Evolutionary conservation across 2,329 filamentous ascomycete species (phyloP).

Genomic region (Paracoccidioides brasiliensis): DNA sequence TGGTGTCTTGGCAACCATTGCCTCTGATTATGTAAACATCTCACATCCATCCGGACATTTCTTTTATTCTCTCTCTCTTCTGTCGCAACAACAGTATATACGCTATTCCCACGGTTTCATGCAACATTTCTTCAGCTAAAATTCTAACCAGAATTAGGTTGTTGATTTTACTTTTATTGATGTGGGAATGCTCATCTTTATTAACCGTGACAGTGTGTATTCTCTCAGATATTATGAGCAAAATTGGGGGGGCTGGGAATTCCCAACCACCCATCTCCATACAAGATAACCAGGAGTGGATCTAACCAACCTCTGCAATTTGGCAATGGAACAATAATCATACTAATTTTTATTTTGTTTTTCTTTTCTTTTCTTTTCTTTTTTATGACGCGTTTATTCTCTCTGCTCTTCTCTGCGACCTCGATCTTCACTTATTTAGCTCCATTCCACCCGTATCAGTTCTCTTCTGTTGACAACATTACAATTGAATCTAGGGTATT

Average conservation of each 20-base stretch:
- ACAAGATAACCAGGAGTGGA: not conserved
- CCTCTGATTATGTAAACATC: too few relatives aligned
- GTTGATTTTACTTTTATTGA: not conserved
- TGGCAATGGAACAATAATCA: not conserved
- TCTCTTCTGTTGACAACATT: too few relatives aligned
- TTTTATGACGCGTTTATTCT: too few relatives aligned
- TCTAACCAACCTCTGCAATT: slow-evolving; percentile 3
- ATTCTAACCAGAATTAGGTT: too few relatives aligned
- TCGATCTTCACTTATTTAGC: too few relatives aligned
- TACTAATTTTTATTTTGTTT: not conserved
- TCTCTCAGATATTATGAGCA: not conserved
- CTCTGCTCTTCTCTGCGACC: too few relatives aligned
- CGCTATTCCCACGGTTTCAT: not conserved
- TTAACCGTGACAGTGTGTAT: not conserved
- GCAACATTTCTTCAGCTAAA: too few relatives aligned
- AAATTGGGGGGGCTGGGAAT: slow-evolving; percentile 5
- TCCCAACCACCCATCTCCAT: slow-evolving; percentile 6
- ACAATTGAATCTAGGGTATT: not conserved
- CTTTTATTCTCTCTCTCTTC: too few relatives aligned
- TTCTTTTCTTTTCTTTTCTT: not conserved
- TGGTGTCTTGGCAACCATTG: too few relatives aligned
- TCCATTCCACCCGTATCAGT: too few relatives aligned
- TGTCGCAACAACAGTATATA: too few relatives aligned
- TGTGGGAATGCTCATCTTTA: not conserved
- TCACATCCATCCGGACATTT: too few relatives aligned